Evolutionary conservation across 148 eudicot species (phyloP), one percentile per base, ranked within the genome.

Genomic region (Dysphania ambrosioides): DNA sequence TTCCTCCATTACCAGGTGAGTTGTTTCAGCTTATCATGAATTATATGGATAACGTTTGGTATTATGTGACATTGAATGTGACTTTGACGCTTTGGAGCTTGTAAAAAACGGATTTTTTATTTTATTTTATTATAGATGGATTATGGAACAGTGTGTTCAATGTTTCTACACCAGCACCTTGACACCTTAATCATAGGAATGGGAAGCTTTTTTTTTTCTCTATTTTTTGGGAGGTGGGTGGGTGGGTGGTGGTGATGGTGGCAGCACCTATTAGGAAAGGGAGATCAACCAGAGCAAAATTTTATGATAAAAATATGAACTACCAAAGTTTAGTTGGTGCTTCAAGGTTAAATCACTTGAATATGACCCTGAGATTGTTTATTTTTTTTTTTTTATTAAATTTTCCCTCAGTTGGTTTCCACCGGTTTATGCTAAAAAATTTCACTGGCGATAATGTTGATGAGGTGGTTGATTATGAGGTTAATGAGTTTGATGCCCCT

Each of bases 1-100:
- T 91, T 75, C 98, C 98, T 75, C 91, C 97, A 41, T 79, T 94
- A 38, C 97, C 97, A 23, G 93, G 98, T 91, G 64, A 42, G 81
- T 77, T 70, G n/a, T 66, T 38, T 60, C 18, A 23, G n/a, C n/a
- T n/a, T n/a, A n/a, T n/a, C n/a, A 26, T 49, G 36, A 9, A 21
- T 32, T 47, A 41, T 60, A 0, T 57, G 65, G 2, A 9, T 40
- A 24, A 26, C 5, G 23, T n/a, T 29, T 71, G 34, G 58, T 57
- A 8, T 57, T 36, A 34, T 18, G 12, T 57, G 58, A 42, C 32
- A 55, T 23, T 72, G 60, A 19, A 53, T 23, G 41, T n/a, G 34
- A 18, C 34, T 23, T n/a, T n/a, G n/a, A n/a, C n/a, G n/a, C n/a
- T n/a, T n/a, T 59, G 9, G 66, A 65, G 23, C 41, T 4, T 56